phyloP scores from a whole-genome alignment of 2,329 filamentous ascomycete species.

The Chaetomium strumarium region DNA sequence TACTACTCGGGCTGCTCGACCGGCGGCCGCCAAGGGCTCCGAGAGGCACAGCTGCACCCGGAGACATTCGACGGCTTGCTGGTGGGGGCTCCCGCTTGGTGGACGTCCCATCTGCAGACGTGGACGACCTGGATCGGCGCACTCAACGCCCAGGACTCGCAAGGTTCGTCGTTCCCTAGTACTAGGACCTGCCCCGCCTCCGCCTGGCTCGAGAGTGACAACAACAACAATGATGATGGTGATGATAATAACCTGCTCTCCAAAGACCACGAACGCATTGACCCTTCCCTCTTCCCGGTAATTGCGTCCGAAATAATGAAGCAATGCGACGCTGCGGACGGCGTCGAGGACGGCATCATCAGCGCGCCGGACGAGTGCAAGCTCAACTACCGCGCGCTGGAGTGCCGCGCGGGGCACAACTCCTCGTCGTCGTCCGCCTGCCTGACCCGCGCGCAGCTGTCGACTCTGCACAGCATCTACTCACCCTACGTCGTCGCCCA shows the following conservation, averaged over 20 bases:
- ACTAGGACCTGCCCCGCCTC: too few species aligned
- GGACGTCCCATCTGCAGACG: neutral
- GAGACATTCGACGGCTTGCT: neutral
- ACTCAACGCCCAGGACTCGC: too few species aligned
- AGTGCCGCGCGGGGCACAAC: neutral
- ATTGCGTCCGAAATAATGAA: neutral
- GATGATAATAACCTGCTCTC: too few species aligned
- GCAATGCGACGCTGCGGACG: neutral
- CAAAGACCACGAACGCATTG: neutral
- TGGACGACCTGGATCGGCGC: neutral
- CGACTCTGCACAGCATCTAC: neutral
- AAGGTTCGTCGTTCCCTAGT: neutral
- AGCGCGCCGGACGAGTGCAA: neutral
- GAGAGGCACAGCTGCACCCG: neutral
- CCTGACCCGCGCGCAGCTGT: neutral
- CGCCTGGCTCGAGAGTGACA: too few species aligned
- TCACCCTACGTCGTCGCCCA: neutral
- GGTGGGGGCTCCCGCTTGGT: neutral
- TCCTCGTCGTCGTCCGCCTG: neutral
- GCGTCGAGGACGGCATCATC: neutral
- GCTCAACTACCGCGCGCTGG: neutral
- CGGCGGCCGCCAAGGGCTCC: neutral
- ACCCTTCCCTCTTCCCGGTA: neutral
- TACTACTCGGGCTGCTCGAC: neutral
- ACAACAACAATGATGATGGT: too few species aligned